Conservation (phyloP, 1,139 yeast species). For the Pichia sp. region DNA sequence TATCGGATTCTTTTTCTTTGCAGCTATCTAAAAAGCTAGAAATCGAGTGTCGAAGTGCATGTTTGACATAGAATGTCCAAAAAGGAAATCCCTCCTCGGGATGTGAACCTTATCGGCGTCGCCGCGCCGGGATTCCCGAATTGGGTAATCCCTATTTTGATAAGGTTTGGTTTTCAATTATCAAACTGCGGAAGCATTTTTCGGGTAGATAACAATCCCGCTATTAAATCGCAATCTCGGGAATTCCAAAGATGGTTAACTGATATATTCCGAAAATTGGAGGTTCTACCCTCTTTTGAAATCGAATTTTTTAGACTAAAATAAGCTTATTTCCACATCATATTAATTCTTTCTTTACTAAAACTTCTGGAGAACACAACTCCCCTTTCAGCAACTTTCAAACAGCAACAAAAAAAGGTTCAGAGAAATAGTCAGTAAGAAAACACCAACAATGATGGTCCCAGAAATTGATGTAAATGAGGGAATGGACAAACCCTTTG, state of each 20-base stretch:
- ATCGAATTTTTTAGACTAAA: too few species aligned
- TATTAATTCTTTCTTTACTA: too few species aligned
- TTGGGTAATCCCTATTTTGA: neutral
- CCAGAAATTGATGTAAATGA: constrained; percentile 27
- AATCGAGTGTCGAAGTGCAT: too few species aligned
- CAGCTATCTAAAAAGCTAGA: too few species aligned
- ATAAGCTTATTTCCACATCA: too few species aligned
- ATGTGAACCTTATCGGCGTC: neutral
- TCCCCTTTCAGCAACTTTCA: too few species aligned
- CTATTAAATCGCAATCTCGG: too few species aligned
- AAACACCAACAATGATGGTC: neutral
- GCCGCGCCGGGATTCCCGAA: constrained; percentile 2
- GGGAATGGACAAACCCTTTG: constrained; percentile 25
- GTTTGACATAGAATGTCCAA: neutral
- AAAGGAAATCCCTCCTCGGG: constrained; percentile 1
- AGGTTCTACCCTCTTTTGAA: too few species aligned
- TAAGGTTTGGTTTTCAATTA: neutral
- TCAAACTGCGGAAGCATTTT: neutral
- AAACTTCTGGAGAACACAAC: too few species aligned
- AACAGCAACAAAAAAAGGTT: neutral
- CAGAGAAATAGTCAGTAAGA: neutral
- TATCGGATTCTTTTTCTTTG: neutral
- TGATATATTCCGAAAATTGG: too few species aligned
- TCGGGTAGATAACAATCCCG: too few species aligned
- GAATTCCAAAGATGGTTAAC: too few species aligned